phyloP scores from a whole-genome alignment of 176 grass and related monocot species.

The Urochloa ruziziensis region DNA sequence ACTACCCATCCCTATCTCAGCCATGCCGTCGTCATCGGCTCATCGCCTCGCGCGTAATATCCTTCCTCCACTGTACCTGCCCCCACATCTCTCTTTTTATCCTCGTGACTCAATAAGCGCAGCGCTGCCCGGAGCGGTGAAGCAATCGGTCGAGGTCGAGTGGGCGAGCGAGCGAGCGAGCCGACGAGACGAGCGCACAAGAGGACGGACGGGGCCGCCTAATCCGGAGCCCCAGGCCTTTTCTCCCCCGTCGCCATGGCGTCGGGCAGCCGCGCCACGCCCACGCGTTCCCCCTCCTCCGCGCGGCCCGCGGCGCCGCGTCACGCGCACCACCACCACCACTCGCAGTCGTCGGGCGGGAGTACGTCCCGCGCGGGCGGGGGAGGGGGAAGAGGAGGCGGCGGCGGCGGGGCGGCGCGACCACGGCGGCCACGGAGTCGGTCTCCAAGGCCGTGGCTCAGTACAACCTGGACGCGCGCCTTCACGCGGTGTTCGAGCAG shows the following conservation, averaged over 20 bases:
- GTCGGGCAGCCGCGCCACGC: conserved; percentile 61
- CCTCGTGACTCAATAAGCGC: conserved; percentile 22
- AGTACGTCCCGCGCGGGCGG: conserved; percentile 53
- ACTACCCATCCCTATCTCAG: conserved; percentile 14
- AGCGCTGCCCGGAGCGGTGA: not conserved
- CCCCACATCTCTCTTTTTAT: conserved; percentile 21
- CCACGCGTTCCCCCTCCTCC: conserved; percentile 38
- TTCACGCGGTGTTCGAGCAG: conserved; percentile 93
- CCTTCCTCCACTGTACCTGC: conserved; percentile 9
- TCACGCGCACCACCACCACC: conserved; percentile 38
- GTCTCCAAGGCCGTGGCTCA: conserved; percentile 94
- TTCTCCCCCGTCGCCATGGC: conserved; percentile 46
- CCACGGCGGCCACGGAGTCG: conserved; percentile 59
- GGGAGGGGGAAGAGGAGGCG: not conserved
- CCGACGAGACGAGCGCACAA: conserved; percentile 21
- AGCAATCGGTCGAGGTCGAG: conserved; percentile 26
- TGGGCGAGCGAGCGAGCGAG: conserved; percentile 13
- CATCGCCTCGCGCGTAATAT: conserved; percentile 17
- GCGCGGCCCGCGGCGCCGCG: conserved; percentile 40
- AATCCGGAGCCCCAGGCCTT: conserved; percentile 1
- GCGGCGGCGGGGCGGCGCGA: conserved; percentile 1
- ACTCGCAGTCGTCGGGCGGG: conserved; percentile 63
- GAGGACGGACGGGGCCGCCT: conserved; percentile 23
- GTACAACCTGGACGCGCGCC: conserved; percentile 87
- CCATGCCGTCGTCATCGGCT: conserved; percentile 38